Base-by-base conservation (phyloP, 176 grass and related monocot species). In the Eragrostis nindensis region DNA sequence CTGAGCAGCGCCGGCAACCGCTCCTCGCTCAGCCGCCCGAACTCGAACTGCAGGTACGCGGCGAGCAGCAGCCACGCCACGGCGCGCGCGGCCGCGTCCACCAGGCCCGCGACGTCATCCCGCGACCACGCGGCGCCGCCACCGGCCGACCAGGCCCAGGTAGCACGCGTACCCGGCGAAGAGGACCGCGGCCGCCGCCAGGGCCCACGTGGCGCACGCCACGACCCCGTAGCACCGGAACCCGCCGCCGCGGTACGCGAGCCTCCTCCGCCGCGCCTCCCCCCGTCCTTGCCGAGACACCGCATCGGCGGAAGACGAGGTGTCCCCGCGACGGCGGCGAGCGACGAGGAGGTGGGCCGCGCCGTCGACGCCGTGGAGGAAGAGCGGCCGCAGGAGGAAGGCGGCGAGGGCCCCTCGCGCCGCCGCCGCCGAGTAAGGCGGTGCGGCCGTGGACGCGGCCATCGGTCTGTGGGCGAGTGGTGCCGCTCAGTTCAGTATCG, bases 31-130 rank as follows among this genome's bases (percentile, higher is more conserved):
- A 56, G 66, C 64, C 61, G 46, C 16, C 73, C 73, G 74, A 85
- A 81, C 24, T 73, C 43, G 52, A 82, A 78, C 64, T 83, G 87
- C 73, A 92, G 47, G 72, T 94, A 92, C 45, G 79, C 80, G 8
- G 81, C 70, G 52, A 92, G 80, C 5, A 93, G 86, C 72, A 94
- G 62, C 88, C 92, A 98, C 14, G 81, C 83, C 65, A 80, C 82
- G 0, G 59, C 82, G 59, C 91, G 82, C 19, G 80, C 32, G 40
- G 41, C 87, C 2, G 79, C 66, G 75, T 98, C 92, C 62, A 41
- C 54, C 21, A 85, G 56, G 0, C 11, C 72, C 21, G 32, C 57
- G 24, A 80, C 26, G 48, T 44, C 75, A n/a, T 71, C 84, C 19
- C 30, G n/a, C 73, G 77, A 16, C 92, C 88, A 86, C 73, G 71